Evolutionary conservation across 2,329 filamentous ascomycete genomes (phyloP), one percentile per base, ranked within the genome.

Genomic region (Fusarium irregulare): DNA sequence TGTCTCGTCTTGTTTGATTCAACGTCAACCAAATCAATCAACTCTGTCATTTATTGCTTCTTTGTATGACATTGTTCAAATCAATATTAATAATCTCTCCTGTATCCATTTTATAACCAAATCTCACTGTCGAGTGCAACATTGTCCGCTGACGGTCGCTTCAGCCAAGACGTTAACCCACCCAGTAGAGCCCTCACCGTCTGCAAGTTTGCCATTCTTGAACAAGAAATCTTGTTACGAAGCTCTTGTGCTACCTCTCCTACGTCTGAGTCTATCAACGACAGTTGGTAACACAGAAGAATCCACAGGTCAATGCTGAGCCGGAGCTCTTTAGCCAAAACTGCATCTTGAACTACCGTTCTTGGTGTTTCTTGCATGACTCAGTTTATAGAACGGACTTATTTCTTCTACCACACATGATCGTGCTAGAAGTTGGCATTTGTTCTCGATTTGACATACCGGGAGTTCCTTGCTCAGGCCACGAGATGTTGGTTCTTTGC

Each of bases 391-490:
- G 25, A 55, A 30, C 23, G 14, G 18, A 12, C 27, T 48, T 37
- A 18, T 49, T 58, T 14, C 40, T 32, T 45, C 18, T 46, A 21
- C 27, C 34, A n/a, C 18, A 21, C 21, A 42, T 21, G 3, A 21
- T 28, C 13, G 21, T 37, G 21, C 10, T 41, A 41, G 25, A 65
- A 58, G 51, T 27, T 60, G 47, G 30, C 54, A 37, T 44, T 44
- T 55, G 47, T 23, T 14, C 42, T 49, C 21, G 42, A 28, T 62
- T 53, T 56, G 56, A 56, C 60, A 63, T 37, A 40, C 64, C 41
- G 45, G 62, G 68, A 63, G 54, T 56, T 62, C 64, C 60, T 45
- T 70, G 65, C 48, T 41, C 10, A 23, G 13, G 20, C 32, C 32
- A 40, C n/a, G 46, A 23, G 18, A 56, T 56, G 23, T 47, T 23